phyloP scores from a whole-genome alignment of 208 protist genomes.

The Acanthamoeba culbertsoni region DNA sequence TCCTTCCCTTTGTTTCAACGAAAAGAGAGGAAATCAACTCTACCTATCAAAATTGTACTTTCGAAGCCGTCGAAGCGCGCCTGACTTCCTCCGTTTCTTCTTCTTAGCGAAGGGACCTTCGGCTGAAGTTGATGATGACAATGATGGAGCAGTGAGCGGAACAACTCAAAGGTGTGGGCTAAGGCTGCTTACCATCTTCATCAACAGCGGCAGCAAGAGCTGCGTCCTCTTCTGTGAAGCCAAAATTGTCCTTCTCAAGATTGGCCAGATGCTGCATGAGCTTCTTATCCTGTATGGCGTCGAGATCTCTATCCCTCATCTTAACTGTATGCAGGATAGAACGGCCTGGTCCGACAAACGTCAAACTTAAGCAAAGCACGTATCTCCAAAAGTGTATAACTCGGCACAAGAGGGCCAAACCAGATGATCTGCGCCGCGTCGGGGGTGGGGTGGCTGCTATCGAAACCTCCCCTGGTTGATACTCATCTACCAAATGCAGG shows the following conservation, averaged over 20 bases:
- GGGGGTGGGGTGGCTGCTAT: background rate
- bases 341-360: background rate
- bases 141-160: background rate
- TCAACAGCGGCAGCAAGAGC: background rate
- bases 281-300: background rate
- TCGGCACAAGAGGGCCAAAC: background rate
- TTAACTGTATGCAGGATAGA: background rate
- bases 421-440: background rate
- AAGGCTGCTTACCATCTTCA: background rate
- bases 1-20: background rate
- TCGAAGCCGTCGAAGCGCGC: background rate
- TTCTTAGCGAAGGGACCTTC: conserved; percentile 30
- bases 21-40: background rate
- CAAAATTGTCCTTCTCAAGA: conserved; percentile 55
- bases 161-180: background rate
- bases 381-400: background rate
- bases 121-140: background rate
- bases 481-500: background rate
- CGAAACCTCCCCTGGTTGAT: background rate
- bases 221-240: conserved; percentile 38
- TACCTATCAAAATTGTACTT: conserved; percentile 42
- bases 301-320: conserved; percentile 35
- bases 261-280: background rate
- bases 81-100: background rate
- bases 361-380: background rate